phyloP scores from a whole-genome alignment of 805 yeast genomes.

The Peterozyma toletana region DNA sequence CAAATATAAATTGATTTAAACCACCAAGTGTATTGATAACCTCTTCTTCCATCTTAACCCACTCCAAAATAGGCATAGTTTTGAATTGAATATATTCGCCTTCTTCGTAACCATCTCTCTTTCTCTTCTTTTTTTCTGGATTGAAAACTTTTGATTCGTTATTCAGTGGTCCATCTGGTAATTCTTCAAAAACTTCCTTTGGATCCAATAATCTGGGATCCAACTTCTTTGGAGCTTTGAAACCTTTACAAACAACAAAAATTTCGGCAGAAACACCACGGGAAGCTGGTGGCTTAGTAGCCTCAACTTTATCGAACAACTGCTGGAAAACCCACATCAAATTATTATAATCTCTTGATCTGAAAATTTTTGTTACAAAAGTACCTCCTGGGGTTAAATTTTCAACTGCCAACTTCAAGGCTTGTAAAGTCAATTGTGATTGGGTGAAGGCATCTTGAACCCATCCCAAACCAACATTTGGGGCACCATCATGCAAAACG shows the following conservation, averaged over 20 bases:
- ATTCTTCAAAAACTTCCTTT: constrained; percentile 88
- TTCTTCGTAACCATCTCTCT: constrained; percentile 95
- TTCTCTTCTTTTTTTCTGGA: constrained; percentile 86
- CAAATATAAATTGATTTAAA: constrained; percentile 55
- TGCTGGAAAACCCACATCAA: constrained; percentile 97
- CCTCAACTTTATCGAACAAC: constrained; percentile 92
- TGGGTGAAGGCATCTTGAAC: constrained; percentile 99
- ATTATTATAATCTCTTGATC: constrained; percentile 98
- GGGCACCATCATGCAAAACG: constrained; percentile 99
- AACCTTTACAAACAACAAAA: constrained; percentile 93
- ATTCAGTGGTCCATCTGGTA: constrained; percentile 65
- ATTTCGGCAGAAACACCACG: constrained; percentile 99
- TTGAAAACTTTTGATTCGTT: constrained; percentile 90
- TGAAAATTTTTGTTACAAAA: constrained; percentile 91
- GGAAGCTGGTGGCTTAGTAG: constrained; percentile 98
- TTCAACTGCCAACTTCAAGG: constrained; percentile 89
- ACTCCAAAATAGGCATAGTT: constrained; percentile 68
- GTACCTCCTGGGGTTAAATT: constrained; percentile 88
- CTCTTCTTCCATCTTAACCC: constrained; percentile 65
- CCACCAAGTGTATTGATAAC: constrained; percentile 80
- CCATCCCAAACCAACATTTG: constrained; percentile 99
- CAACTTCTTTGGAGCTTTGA: constrained; percentile 90
- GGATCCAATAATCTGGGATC: constrained; percentile 93
- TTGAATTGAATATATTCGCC: constrained; percentile 76
- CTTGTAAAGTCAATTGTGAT: constrained; percentile 91